Percentiles rank a stretch among this genome's conserved stretches.
These are phyloP conservation scores for Flaveria bidentis DNA, from an alignment of 129 eudicot genomes.

Conservation along the genomic window DNA sequence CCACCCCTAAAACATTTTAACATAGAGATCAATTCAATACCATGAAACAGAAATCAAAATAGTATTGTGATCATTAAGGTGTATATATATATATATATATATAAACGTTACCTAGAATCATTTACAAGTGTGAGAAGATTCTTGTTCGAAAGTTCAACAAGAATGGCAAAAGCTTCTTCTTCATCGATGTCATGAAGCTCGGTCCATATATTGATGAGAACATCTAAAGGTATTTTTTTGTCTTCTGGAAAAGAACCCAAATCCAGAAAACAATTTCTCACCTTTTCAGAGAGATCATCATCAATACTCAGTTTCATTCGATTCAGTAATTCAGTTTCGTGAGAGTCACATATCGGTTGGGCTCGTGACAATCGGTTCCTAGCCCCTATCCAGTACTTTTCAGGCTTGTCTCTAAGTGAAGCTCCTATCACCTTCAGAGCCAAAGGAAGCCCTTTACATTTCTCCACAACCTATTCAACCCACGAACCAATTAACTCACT, in stretches of 20 bases:
- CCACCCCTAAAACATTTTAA: constrained; percentile 59
- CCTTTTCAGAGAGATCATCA: constrained; percentile 54
- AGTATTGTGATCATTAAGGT: neutral
- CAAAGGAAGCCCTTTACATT: constrained; percentile 87
- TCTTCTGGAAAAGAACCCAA: constrained; percentile 88
- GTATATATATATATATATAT: neutral
- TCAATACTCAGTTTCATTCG: constrained; percentile 79
- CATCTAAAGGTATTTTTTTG: constrained; percentile 77
- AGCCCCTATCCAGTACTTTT: constrained; percentile 75
- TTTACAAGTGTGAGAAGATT: constrained; percentile 78
- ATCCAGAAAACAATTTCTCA: constrained; percentile 82
- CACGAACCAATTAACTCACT: neutral
- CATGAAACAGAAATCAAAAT: constrained; percentile 4
- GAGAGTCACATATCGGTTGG: constrained; percentile 74
- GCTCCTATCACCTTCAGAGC: constrained; percentile 97
- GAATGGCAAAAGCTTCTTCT: constrained; percentile 75
- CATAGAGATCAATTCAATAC: neutral
- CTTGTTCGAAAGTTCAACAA: constrained; percentile 82
- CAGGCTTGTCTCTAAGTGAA: constrained; percentile 72
- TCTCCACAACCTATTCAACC: constrained; percentile 63
- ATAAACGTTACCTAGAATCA: constrained; percentile 58
- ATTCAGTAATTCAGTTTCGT: constrained; percentile 68
- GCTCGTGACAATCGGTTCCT: constrained; percentile 63
- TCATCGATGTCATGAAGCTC: constrained; percentile 83
- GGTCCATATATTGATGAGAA: constrained; percentile 86